A percentile compares a stretch with the other conserved stretches of the same genome.
Conservation (phyloP, 257 asterid genomes). For the Perilla frutescens region DNA sequence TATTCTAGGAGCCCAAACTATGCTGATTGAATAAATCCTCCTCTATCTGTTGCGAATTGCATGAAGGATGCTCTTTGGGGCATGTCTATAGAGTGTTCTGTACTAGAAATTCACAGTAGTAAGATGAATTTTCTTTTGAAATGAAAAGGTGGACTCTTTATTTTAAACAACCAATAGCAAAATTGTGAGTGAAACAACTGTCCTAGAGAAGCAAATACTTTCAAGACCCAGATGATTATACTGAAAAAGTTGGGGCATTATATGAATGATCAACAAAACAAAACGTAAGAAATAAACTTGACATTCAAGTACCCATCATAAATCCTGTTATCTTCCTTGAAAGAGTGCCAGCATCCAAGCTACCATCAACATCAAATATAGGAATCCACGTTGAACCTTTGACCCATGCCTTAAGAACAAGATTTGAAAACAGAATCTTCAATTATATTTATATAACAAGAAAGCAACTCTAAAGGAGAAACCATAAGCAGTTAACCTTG, state of each 20-base stretch:
- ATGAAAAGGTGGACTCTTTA: neutral
- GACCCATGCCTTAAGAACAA: constrained; percentile 83
- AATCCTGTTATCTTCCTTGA: constrained; percentile 74
- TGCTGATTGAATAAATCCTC: too few species aligned
- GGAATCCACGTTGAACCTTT: constrained; percentile 94
- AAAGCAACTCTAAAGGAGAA: constrained; percentile 6
- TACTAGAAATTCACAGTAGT: neutral
- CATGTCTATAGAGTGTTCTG: neutral
- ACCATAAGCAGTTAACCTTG: neutral
- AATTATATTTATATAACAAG: constrained; percentile 19
- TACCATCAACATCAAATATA: constrained; percentile 74
- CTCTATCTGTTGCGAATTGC: too few species aligned
- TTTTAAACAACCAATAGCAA: constrained; percentile 8
- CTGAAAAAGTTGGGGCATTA: neutral
- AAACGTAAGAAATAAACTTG: neutral
- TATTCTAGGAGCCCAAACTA: too few species aligned
- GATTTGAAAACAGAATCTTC: constrained; percentile 31
- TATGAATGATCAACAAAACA: constrained; percentile 29
- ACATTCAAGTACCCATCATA: constrained; percentile 70
- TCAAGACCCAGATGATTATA: neutral
- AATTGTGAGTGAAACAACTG: constrained; percentile 24
- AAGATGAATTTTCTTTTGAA: neutral
- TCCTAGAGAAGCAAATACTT: neutral
- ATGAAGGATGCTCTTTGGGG: neutral
- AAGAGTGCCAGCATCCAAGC: constrained; percentile 67